Evolutionary conservation across 495 filamentous ascomycete species (phyloP).

Genomic region (Daldinia caldariorum): DNA sequence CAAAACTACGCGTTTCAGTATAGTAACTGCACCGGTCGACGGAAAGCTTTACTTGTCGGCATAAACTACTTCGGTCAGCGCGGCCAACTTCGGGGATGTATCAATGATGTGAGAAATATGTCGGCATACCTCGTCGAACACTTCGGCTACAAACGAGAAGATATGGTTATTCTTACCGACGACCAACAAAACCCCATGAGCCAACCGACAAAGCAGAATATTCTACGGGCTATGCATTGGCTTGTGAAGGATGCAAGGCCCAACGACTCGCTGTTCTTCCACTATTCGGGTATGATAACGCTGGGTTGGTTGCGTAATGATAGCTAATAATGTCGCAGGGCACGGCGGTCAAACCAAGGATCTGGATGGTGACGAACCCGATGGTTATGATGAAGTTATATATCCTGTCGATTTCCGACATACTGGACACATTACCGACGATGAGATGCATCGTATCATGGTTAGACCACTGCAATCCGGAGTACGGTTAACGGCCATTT

Average conservation of each 20-base stretch:
- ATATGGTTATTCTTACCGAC: slow-evolving; percentile 98
- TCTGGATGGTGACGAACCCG: slow-evolving; percentile 91
- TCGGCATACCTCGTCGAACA: slow-evolving; percentile 88
- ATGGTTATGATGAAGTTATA: slow-evolving; percentile 97
- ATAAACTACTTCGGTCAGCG: slow-evolving; percentile 98
- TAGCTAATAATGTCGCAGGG: slow-evolving; percentile 59
- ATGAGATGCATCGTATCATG: slow-evolving; percentile 99
- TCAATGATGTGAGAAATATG: slow-evolving; percentile 99
- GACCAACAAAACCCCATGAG: slow-evolving; percentile 98
- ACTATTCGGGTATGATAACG: slow-evolving; percentile 83
- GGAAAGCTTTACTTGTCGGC: slow-evolving; percentile 93
- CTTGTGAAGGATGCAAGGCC: slow-evolving; percentile 92
- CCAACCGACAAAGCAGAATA: slow-evolving; percentile 95
- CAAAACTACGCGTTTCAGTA: slow-evolving; percentile 86
- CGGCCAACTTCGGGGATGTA: slow-evolving; percentile 92
- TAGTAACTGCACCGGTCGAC: slow-evolving; percentile 87
- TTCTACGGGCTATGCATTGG: slow-evolving; percentile 98
- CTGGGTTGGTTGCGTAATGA: not conserved
- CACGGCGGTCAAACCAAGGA: slow-evolving; percentile 98
- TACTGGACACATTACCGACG: slow-evolving; percentile 94
- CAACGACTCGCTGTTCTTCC: slow-evolving; percentile 97
- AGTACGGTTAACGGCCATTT: slow-evolving; percentile 94
- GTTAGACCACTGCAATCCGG: slow-evolving; percentile 81
- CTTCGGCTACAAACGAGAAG: slow-evolving; percentile 93
- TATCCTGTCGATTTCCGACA: slow-evolving; percentile 95